phyloP scores from a whole-genome alignment of 176 grass and related monocot genomes.

The Eleusine indica region DNA sequence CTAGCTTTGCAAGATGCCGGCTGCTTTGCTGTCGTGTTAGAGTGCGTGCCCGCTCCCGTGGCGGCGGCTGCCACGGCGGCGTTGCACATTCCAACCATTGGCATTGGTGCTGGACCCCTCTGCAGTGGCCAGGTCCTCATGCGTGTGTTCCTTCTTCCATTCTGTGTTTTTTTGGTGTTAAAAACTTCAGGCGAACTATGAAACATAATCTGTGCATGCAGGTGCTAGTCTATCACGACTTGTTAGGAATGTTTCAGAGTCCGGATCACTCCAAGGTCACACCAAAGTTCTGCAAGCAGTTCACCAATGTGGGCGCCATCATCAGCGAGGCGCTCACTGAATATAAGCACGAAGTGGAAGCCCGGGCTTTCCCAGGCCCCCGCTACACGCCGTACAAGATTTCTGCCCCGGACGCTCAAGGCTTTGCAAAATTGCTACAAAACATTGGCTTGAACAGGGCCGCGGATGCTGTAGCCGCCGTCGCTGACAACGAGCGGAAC shows the following conservation, averaged over 20 bases:
- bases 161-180: too few species aligned
- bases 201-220: slow-evolving; percentile 9
- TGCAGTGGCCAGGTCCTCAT: slow-evolving; percentile 82
- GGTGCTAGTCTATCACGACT: slow-evolving; percentile 95
- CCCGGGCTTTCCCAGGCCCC: slow-evolving; percentile 62
- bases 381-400: slow-evolving; percentile 73
- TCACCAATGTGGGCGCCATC: slow-evolving; percentile 53
- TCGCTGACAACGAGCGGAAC: slow-evolving; percentile 36
- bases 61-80: slow-evolving; percentile 30
- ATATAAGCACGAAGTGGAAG: slow-evolving; percentile 88
- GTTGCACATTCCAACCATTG: slow-evolving; percentile 82
- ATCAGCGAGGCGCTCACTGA: slow-evolving; percentile 71
- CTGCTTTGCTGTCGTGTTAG: slow-evolving; percentile 85
- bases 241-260: slow-evolving; percentile 87
- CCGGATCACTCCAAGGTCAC: slow-evolving; percentile 91
- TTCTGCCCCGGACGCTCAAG: slow-evolving; percentile 56
- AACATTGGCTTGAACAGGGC: slow-evolving; percentile 75
- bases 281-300: slow-evolving; percentile 91
- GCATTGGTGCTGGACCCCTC: slow-evolving; percentile 86
- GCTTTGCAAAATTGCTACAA: slow-evolving; percentile 59
- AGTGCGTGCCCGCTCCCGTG: slow-evolving; percentile 60
- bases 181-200: too few species aligned
- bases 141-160: too few species aligned
- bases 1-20: slow-evolving; percentile 88
- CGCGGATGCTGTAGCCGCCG: slow-evolving; percentile 60